Conservation (phyloP, 1,284 basidiomycete genomes). For the Melampsora americana region DNA sequence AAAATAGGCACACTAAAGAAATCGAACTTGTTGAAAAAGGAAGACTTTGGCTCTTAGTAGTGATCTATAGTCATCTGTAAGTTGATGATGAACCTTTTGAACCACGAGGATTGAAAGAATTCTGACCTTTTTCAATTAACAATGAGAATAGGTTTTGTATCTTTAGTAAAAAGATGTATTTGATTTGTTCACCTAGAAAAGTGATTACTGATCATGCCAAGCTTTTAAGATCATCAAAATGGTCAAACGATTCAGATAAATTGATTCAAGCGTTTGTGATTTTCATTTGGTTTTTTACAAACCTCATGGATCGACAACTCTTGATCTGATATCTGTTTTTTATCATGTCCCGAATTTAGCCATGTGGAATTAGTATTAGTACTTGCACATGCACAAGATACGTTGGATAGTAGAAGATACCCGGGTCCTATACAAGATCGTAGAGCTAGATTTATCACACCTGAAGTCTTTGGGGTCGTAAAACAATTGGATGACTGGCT, state of each 20-base stretch:
- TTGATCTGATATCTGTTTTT: background rate
- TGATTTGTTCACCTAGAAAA: conserved; percentile 22
- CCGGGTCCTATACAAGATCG: background rate
- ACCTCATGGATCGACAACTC: no score
- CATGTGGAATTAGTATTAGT: conserved; percentile 18
- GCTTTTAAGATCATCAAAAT: conserved; percentile 10
- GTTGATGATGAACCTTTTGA: background rate
- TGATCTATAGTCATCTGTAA: conserved; percentile 32
- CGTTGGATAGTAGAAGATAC: conserved; percentile 10
- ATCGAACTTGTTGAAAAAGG: conserved; percentile 21
- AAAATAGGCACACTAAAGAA: background rate
- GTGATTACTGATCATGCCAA: conserved; percentile 17
- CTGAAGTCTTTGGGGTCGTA: conserved; percentile 6
- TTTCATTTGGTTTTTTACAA: background rate
- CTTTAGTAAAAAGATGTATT: conserved; percentile 34
- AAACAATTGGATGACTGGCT: conserved; percentile 15
- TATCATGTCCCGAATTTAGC: background rate
- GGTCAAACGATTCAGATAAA: background rate
- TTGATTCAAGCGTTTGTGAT: conserved; percentile 19
- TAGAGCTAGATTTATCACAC: background rate
- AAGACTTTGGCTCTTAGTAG: conserved; percentile 22
- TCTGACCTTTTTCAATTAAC: background rate
- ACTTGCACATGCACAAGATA: conserved; percentile 15
- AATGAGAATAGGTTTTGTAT: conserved; percentile 21
- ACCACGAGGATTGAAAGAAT: background rate